Conservation (phyloP, 2,329 filamentous ascomycete species). For the Calcarisporium arbuscula region DNA sequence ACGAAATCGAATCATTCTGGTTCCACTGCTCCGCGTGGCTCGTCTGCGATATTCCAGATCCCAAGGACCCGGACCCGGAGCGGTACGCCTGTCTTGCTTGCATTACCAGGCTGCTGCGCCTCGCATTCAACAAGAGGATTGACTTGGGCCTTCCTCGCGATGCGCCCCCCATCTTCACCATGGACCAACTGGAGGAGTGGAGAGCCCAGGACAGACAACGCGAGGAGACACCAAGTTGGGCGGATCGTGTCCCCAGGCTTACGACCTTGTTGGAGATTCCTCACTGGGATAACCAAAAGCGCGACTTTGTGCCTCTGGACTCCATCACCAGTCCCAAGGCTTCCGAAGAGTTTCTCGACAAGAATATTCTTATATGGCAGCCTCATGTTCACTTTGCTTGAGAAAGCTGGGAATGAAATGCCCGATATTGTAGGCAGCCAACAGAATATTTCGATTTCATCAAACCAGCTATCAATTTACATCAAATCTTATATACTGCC, state of each 20-base stretch:
- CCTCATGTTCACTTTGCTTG: slow-evolving; percentile 11
- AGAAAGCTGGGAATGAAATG: too few species aligned
- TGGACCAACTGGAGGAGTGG: slow-evolving; percentile 13
- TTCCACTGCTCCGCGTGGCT: slow-evolving; percentile 10
- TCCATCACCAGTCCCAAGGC: slow-evolving; percentile 4
- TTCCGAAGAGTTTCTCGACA: slow-evolving; percentile 7
- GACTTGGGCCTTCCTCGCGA: slow-evolving; percentile 12
- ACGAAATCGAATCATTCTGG: slow-evolving; percentile 15
- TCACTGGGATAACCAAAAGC: slow-evolving; percentile 10
- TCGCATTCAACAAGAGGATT: slow-evolving; percentile 13
- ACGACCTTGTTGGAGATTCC: slow-evolving; percentile 8
- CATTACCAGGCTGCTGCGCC: slow-evolving; percentile 10
- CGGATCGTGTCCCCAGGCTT: slow-evolving; percentile 7
- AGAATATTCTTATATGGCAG: slow-evolving; percentile 13
- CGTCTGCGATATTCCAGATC: slow-evolving; percentile 13
- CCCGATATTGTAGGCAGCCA: too few species aligned
- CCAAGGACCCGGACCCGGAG: slow-evolving; percentile 12
- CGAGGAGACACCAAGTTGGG: slow-evolving; percentile 10
- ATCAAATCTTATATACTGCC: too few species aligned
- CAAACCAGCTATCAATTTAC: too few species aligned
- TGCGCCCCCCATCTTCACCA: slow-evolving; percentile 11
- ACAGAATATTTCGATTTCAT: too few species aligned
- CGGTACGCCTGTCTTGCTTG: slow-evolving; percentile 16
- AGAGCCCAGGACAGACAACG: slow-evolving; percentile 9
- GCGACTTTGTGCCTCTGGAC: slow-evolving; percentile 9